Evolutionary conservation across 345 rosid genomes (phyloP).

Genomic region (Laguncularia racemosa): DNA sequence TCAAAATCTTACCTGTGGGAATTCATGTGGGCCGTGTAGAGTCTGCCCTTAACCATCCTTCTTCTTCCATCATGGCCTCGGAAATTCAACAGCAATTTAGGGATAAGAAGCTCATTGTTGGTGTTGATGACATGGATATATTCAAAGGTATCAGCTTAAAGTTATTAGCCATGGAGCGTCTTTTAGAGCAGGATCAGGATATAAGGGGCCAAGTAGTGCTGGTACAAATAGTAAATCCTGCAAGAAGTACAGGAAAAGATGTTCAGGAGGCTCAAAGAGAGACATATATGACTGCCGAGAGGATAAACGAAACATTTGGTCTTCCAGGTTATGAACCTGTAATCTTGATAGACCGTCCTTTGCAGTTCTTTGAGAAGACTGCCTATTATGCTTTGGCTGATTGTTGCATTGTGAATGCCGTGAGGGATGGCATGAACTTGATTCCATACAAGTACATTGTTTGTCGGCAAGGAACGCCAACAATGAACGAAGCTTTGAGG

Average conservation of each 20-base stretch:
- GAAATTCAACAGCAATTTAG: conserved; percentile 27
- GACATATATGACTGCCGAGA: conserved; percentile 12
- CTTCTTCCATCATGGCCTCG: conserved; percentile 22
- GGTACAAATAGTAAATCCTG: conserved; percentile 40
- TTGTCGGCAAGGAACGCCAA: conserved; percentile 32
- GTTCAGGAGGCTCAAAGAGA: conserved; percentile 27
- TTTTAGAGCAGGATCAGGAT: conserved; percentile 21
- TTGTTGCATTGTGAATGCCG: conserved; percentile 37
- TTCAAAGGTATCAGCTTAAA: conserved; percentile 41
- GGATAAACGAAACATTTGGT: conserved; percentile 25
- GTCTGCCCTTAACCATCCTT: conserved; percentile 24
- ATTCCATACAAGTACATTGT: conserved; percentile 33
- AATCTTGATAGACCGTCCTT: conserved; percentile 26
- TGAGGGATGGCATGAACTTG: conserved; percentile 43
- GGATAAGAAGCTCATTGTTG: conserved; percentile 29
- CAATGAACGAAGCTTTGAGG: conserved; percentile 25
- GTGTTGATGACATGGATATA: conserved; percentile 45
- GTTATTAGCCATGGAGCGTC: conserved; percentile 32
- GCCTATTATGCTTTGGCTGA: conserved; percentile 42
- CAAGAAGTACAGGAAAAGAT: conserved; percentile 35
- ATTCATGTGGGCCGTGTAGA: conserved; percentile 34
- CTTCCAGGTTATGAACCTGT: conserved; percentile 33
- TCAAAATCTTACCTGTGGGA: conserved; percentile 36
- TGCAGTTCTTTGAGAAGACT: conserved; percentile 30
- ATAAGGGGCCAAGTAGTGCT: conserved; percentile 27